phyloP scores from a whole-genome alignment of 2,329 filamentous ascomycete species.

The Fusarium gaditjirri region DNA sequence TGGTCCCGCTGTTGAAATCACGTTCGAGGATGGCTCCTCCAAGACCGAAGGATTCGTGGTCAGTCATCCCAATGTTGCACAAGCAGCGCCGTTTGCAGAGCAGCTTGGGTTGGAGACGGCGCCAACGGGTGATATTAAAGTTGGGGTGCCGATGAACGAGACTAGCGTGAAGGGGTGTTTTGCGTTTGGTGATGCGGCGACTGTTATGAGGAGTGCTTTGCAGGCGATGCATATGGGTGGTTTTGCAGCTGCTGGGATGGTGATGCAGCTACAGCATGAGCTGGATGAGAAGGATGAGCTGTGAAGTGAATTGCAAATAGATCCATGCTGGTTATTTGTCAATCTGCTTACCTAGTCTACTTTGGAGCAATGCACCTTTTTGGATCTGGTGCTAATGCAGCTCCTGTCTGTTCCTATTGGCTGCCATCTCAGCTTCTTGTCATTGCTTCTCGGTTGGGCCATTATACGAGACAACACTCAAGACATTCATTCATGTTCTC shows the following conservation, averaged over 20 bases:
- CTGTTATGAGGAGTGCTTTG: conserved; percentile 45
- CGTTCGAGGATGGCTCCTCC: conserved; percentile 53
- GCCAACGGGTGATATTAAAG: conserved; percentile 56
- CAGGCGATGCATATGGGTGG: conserved; percentile 46
- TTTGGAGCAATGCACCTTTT: background rate
- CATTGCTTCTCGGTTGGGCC: background rate
- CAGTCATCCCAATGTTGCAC: conserved; percentile 51
- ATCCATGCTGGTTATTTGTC: background rate
- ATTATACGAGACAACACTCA: background rate
- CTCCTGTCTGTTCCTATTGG: background rate
- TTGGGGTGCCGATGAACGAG: conserved; percentile 57
- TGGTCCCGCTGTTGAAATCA: conserved; percentile 48
- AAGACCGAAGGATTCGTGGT: conserved; percentile 54
- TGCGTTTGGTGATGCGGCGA: conserved; percentile 62
- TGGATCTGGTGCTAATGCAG: background rate
- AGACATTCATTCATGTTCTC: background rate
- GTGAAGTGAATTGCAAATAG: conserved; percentile 4
- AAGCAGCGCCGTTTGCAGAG: conserved; percentile 54
- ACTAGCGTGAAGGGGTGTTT: conserved; percentile 63
- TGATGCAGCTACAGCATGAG: conserved; percentile 43
- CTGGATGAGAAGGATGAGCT: conserved; percentile 45
- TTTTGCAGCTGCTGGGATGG: conserved; percentile 44
- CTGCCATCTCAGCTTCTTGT: background rate
- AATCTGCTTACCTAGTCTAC: background rate
- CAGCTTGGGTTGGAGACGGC: conserved; percentile 58